Evolutionary conservation across 2,329 filamentous ascomycete genomes (phyloP), one percentile per base, ranked within the genome.

Genomic region (Trichophyton simii): DNA sequence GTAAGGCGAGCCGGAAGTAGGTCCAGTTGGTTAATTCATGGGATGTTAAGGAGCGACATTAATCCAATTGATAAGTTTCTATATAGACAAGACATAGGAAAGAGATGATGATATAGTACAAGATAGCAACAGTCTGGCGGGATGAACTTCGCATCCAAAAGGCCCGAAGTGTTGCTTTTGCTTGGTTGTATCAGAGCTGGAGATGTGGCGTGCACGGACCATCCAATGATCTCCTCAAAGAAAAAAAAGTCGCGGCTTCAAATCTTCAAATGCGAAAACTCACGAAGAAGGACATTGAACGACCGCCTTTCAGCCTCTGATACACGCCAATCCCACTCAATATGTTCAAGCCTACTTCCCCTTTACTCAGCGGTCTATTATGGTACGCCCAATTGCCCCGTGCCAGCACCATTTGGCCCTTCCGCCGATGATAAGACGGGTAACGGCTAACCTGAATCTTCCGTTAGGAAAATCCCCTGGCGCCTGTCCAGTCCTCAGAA

Each of bases 401-500:
- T 38, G 28, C 6, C 42, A 50, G 34, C 9, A 1, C 11, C 9
- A 38, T 38, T 50, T 28, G 20, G 25, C 9, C 6, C 46, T 50
- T 28, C 46, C 20, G 8, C 6, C 18, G 11, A 42, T 57, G 11
- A 7, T 13, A 13, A 25, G 11, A 34, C 7, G 18, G 50, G 18
- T 9, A 6, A 62, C 41, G 11, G 7, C 50, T 46, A 54, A 55
- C 22, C 28, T 41, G 31, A 3, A 15, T 13, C 36, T 58, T 25
- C 18, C 9, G 18, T 6, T 68, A 85, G 89, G 94, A 99, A 99
- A 84, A 91, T 88, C 69, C 94, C 94, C 68, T 99, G 91, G 91
- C 87, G 94, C 64, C 84, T 99, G 71, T 99, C 94, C 63, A 81
- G 84, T 67, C 90, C 89, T 73, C 91, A 96, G 77, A 97, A 97